Percentiles rank a stretch among this genome's conserved stretches.
phyloP scores from a whole-genome alignment of 257 asterid species.

The Schizonepeta tenuifolia region DNA sequence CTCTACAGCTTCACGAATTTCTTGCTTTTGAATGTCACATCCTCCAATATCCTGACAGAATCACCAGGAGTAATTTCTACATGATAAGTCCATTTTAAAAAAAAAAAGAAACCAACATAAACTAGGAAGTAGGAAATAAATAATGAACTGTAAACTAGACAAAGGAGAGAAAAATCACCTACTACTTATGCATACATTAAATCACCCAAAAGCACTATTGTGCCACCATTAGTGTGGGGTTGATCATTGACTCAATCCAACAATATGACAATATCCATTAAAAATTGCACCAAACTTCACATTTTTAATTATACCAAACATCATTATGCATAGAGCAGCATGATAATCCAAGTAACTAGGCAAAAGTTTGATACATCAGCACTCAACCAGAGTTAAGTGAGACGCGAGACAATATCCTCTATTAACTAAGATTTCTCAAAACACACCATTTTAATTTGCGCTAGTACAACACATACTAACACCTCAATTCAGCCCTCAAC shows the following conservation, averaged over 20 bases:
- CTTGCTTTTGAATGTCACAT: conserved; percentile 92
- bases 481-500: too few relatives aligned
- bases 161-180: background rate
- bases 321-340: background rate
- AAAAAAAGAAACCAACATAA: background rate
- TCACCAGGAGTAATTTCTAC: conserved; percentile 16
- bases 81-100: background rate
- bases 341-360: background rate
- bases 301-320: background rate
- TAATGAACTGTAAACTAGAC: background rate
- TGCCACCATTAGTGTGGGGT: background rate
- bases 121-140: background rate
- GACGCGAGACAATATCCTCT: background rate
- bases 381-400: background rate
- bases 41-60: conserved; percentile 80
- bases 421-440: background rate
- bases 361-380: background rate
- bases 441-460: too few relatives aligned
- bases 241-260: background rate
- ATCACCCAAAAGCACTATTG: background rate
- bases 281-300: background rate
- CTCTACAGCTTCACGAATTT: conserved; percentile 93
- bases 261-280: background rate
- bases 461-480: too few relatives aligned
- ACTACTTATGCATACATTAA: background rate